Percentiles rank a stretch among this genome's conserved stretches.
These are phyloP conservation scores for Plasmodium gallinaceum DNA, from an alignment of 169 alveolate genomes.

Conservation along the genomic window DNA sequence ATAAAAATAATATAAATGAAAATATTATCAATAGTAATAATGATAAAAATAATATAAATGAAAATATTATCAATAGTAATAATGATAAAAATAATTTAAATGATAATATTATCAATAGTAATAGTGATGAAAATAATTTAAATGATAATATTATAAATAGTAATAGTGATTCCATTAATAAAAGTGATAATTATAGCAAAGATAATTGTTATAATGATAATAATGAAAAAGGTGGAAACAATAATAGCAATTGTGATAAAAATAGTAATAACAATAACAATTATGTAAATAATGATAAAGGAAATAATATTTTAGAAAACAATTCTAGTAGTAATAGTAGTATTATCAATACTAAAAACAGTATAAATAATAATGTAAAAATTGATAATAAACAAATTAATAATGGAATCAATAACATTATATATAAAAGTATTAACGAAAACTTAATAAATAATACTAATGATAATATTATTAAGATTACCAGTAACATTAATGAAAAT, in stretches of 20 bases:
- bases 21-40: no score
- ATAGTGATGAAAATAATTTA: no score
- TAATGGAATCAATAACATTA: neutral
- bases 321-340: neutral
- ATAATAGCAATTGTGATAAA: neutral
- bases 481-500: neutral
- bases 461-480: neutral
- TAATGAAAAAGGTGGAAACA: neutral
- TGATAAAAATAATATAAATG: no score
- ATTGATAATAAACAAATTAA: neutral
- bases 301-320: neutral
- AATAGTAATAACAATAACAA: constrained; percentile 2
- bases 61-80: no score
- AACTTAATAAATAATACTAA: neutral
- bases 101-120: no score
- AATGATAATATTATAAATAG: no score
- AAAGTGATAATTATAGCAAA: neutral
- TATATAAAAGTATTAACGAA: neutral
- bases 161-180: no score
- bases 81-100: no score
- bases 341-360: neutral
- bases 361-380: neutral
- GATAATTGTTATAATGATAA: neutral
- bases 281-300: neutral
- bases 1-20: no score